Conservation (phyloP, 1,139 yeast genomes). For the Pichia sp. region DNA sequence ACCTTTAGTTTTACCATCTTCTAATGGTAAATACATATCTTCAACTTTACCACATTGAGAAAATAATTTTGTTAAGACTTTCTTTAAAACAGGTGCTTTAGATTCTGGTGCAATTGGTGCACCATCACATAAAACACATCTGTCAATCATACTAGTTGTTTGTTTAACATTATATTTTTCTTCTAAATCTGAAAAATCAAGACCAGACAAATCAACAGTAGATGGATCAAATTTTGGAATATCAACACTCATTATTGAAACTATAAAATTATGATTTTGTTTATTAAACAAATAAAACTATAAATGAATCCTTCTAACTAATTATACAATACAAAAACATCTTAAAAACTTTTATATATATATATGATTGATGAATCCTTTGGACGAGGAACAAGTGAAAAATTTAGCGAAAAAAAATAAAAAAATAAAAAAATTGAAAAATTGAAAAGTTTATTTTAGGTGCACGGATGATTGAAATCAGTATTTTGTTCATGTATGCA, state of each 20-base stretch:
- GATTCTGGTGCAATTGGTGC: constrained; percentile 93
- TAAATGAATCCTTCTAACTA: too few relatives aligned
- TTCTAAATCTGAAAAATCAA: constrained; percentile 88
- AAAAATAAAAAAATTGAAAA: too few relatives aligned
- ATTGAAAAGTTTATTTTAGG: too few relatives aligned
- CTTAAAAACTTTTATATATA: too few relatives aligned
- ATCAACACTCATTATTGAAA: constrained; percentile 2
- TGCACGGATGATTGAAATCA: too few relatives aligned
- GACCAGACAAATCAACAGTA: constrained; percentile 49
- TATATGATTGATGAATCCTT: too few relatives aligned
- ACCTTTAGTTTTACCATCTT: constrained; percentile 77
- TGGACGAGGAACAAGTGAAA: too few relatives aligned
- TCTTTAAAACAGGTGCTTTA: constrained; percentile 76
- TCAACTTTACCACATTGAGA: constrained; percentile 64
- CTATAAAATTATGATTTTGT: too few relatives aligned
- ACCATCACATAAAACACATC: constrained; percentile 85
- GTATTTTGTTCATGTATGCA: too few relatives aligned
- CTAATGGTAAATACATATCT: constrained; percentile 75
- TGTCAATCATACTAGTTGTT: constrained; percentile 59
- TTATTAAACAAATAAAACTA: too few relatives aligned
- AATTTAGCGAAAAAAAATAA: too few relatives aligned
- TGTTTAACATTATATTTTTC: constrained; percentile 57
- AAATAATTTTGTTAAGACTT: constrained; percentile 79
- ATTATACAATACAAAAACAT: too few relatives aligned
- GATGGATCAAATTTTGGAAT: constrained; percentile 22